A percentile compares a stretch with the other conserved stretches of the same genome.
phyloP scores from a whole-genome alignment of 2,329 filamentous ascomycete genomes.

The Fusarium chaquense region DNA sequence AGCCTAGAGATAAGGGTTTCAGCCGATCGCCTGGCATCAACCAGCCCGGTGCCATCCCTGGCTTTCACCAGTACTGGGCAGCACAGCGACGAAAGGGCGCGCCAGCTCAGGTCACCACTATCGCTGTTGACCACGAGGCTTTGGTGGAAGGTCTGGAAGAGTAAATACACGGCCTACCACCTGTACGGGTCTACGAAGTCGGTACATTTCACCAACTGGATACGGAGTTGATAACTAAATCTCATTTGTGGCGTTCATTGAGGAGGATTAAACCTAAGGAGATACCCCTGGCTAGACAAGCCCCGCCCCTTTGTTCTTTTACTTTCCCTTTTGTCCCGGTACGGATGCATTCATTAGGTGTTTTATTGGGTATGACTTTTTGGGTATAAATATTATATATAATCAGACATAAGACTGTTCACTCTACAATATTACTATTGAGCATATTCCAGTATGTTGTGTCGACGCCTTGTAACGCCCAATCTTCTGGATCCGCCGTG shows the following conservation, averaged over 20 bases:
- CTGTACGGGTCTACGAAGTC: not conserved
- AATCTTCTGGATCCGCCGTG: conserved; percentile 53
- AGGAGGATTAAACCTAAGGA: conserved; percentile 37
- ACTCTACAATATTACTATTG: conserved; percentile 41
- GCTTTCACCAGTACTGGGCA: conserved; percentile 71
- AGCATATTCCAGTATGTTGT: conserved; percentile 53
- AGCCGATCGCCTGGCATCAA: conserved; percentile 79
- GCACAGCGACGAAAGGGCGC: conserved; percentile 64
- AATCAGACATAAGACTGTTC: conserved; percentile 13
- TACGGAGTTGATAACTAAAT: conserved; percentile 38
- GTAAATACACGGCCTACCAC: conserved; percentile 29
- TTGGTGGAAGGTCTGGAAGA: conserved; percentile 68
- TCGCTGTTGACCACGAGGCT: conserved; percentile 69
- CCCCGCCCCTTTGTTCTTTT: conserved; percentile 37
- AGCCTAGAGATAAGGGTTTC: conserved; percentile 53
- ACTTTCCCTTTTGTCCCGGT: conserved; percentile 16
- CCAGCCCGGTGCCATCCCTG: conserved; percentile 79
- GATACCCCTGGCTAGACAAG: conserved; percentile 47
- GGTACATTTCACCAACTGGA: conserved; percentile 31
- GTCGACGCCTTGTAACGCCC: conserved; percentile 58
- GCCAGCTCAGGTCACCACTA: conserved; percentile 68
- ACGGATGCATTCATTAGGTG: conserved; percentile 34
- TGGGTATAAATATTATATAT: conserved; percentile 41
- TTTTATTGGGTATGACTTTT: conserved; percentile 22
- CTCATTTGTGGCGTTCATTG: conserved; percentile 45